Base-by-base conservation (phyloP, 345 rosid genomes). In the Triadica sebifera region DNA sequence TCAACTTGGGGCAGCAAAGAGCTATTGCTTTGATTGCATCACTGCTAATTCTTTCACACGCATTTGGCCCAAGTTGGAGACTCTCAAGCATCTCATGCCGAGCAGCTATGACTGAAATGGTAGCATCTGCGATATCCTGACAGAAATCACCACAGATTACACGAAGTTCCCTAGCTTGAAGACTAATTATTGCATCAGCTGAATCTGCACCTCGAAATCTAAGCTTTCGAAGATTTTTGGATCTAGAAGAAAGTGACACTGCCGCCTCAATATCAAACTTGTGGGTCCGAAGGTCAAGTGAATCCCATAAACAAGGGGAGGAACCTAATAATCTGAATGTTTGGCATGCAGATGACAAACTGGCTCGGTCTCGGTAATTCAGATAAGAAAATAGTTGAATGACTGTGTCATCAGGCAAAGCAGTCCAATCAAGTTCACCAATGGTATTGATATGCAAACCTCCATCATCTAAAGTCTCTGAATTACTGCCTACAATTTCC, bases 21-120 rank as follows among this genome's bases (percentile, higher is more conserved):
- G 86, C 84, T 75, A 81, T 47, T 47, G 78, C 80, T 78, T 78
- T 78, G 67, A 81, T 81, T 6, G 79, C 86, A 70, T 84, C 84
- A 45, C 84, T 81, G 17, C 78, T 84, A 22, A 84, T 76, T 64
- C 75, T 81, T 64, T 83, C 80, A 70, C 84, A 80, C 3, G 67
- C 50, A 12, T 78, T 77, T 12, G 78, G 78, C 38, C 84, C 82
- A 69, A 84, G 80, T 66, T 75, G 74, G 71, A 84, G 75, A 57
- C 77, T 75, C 77, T 81, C 84, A 22, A 84, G 81, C 66, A 71
- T 66, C 65, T 78, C 82, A 55, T 84, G 86, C 34, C 84, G 79
- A 70, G 84, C 84, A 34, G 67, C 82, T 12, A 81, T 69, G 11
- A 73, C 64, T 0, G 81, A 78, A 55, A 84, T 67, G 7, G 76